Evolutionary conservation across 164 flowering plant species (phyloP).

Genomic region (Buxus sempervirens): DNA sequence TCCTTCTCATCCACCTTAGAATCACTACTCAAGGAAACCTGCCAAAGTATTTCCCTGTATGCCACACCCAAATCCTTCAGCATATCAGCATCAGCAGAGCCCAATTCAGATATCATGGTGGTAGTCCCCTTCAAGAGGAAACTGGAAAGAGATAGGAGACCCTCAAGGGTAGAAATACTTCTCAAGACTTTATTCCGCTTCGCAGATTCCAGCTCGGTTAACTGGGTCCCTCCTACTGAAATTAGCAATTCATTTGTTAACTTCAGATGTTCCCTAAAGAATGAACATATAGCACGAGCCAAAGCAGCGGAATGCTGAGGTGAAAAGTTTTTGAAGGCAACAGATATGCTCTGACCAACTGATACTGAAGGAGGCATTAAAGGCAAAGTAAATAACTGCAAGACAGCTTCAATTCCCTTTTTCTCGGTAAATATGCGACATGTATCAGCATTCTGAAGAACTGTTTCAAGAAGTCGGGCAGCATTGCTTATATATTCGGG

Average conservation of each 20-base stretch:
- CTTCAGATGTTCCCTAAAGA: conserved; percentile 65
- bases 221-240: conserved; percentile 52
- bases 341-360: conserved; percentile 63
- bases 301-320: conserved; percentile 79
- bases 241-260: conserved; percentile 45
- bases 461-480: conserved; percentile 81
- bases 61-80: conserved; percentile 70
- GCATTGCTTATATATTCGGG: conserved; percentile 74
- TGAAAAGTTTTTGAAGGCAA: conserved; percentile 80
- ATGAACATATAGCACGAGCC: conserved; percentile 70
- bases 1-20: conserved; percentile 65
- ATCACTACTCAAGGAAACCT: conserved; percentile 65
- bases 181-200: conserved; percentile 49
- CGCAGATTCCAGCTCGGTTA: conserved; percentile 46
- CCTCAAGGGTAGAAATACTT: conserved; percentile 70
- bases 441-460: conserved; percentile 88
- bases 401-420: conserved; percentile 83
- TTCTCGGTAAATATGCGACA: conserved; percentile 88
- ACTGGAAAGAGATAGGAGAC: conserved; percentile 58
- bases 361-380: conserved; percentile 61
- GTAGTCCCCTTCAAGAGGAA: conserved; percentile 70
- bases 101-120: conserved; percentile 66
- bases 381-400: conserved; percentile 72
- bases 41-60: conserved; percentile 81
- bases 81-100: conserved; percentile 76